A percentile compares a stretch with the other conserved stretches of the same genome.
phyloP scores from a whole-genome alignment of 257 asterid species.

The Coffea eugenioides region DNA sequence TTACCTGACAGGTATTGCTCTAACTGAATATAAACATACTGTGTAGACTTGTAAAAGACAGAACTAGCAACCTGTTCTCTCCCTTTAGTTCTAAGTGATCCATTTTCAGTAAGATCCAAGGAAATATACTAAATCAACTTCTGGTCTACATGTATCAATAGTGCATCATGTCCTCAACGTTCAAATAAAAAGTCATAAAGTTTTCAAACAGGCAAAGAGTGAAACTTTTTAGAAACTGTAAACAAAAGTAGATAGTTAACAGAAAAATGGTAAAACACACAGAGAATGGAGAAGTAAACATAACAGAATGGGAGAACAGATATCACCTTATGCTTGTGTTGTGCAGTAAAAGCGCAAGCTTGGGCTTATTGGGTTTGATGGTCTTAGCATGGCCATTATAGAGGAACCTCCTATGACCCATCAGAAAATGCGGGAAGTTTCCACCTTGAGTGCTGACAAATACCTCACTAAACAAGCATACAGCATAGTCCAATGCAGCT shows the following conservation, averaged over 20 bases:
- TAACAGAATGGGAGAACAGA: background rate
- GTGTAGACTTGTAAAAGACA: background rate
- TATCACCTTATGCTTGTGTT: conserved; percentile 65
- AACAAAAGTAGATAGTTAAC: background rate
- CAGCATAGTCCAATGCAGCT: conserved; percentile 86
- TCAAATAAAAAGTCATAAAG: background rate
- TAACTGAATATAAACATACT: background rate
- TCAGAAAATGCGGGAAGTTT: conserved; percentile 87
- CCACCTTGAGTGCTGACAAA: conserved; percentile 96
- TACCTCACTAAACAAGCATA: conserved; percentile 80
- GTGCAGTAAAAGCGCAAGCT: conserved; percentile 61
- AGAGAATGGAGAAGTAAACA: background rate
- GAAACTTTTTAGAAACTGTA: background rate
- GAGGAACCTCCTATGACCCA: conserved; percentile 82
- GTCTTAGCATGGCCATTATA: conserved; percentile 86
- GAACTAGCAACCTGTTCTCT: background rate
- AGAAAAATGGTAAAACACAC: background rate
- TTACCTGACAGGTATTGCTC: background rate
- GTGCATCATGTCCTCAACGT: background rate
- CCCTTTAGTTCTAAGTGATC: background rate
- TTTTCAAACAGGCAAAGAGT: background rate
- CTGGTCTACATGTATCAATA: background rate
- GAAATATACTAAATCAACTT: background rate
- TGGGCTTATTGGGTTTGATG: conserved; percentile 77
- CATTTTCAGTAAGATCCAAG: background rate